Percentiles rank a stretch among this genome's conserved stretches.
phyloP scores from a whole-genome alignment of 2,329 filamentous ascomycete genomes.

The Microdochium nivale region DNA sequence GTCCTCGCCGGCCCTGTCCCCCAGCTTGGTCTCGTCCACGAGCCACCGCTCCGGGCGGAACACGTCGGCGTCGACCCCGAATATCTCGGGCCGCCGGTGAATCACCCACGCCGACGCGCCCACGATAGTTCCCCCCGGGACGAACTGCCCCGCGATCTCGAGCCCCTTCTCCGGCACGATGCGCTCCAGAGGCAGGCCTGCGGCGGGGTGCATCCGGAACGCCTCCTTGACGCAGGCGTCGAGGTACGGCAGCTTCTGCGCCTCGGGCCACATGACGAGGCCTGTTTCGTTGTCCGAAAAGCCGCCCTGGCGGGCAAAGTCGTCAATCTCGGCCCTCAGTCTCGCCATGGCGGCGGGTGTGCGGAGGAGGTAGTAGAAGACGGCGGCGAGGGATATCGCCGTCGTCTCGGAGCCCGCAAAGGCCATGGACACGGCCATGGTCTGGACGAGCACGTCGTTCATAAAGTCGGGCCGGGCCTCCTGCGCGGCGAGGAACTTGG shows the following conservation, averaged over 20 bases:
- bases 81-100: slow-evolving; percentile 59
- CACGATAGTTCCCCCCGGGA: slow-evolving; percentile 64
- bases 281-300: slow-evolving; percentile 45
- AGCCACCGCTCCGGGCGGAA: slow-evolving; percentile 65
- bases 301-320: slow-evolving; percentile 39
- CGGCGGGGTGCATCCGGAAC: slow-evolving; percentile 67
- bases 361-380: slow-evolving; percentile 68
- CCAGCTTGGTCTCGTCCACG: slow-evolving; percentile 26
- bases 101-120: slow-evolving; percentile 70
- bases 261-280: slow-evolving; percentile 61
- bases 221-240: slow-evolving; percentile 73
- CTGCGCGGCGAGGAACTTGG: slow-evolving; percentile 63
- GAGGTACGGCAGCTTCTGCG: slow-evolving; percentile 64
- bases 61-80: slow-evolving; percentile 55
- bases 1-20: slow-evolving; percentile 29
- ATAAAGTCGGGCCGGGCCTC: slow-evolving; percentile 63
- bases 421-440: slow-evolving; percentile 63
- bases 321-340: slow-evolving; percentile 55
- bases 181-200: slow-evolving; percentile 64
- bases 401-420: slow-evolving; percentile 75
- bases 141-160: slow-evolving; percentile 51
- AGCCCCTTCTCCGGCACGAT: slow-evolving; percentile 58
- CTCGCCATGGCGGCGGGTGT: slow-evolving; percentile 45
- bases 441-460: slow-evolving; percentile 59
- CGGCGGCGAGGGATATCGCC: slow-evolving; percentile 60